Evolutionary conservation across 169 alveolate genomes (phyloP), one percentile per base, ranked within the genome.

Genomic region (Babesia bigemina): DNA sequence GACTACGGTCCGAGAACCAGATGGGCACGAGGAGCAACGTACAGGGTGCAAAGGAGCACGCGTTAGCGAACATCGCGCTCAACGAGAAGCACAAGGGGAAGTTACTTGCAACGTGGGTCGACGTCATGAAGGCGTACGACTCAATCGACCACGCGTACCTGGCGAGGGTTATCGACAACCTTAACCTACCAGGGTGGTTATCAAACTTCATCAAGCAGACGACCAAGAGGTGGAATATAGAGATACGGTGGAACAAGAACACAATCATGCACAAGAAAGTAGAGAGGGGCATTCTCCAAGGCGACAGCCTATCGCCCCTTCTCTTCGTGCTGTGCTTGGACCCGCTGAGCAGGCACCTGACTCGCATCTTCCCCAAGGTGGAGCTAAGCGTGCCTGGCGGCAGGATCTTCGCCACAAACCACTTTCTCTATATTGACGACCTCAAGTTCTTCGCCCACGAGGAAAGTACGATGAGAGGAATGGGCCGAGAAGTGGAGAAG

Each of bases 351-450:
- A 21, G 63, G 42, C n/a, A n/a, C 29, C 26, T 56, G 63, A 56
- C 17, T 7, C 29, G 21, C 45, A 2, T 24, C 7, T 56, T 13
- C 39, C 21, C 63, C 10, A 21, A 24, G 39, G 42, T n/a, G 21
- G n/a, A 26, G n/a, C 2, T 56, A 56, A 1, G 7, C 3, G 45
- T 26, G 63, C 63, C 63, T 2, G 42, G 22, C 63, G 63, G 8
- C 39, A 21, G 63, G 45, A 9, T 28, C 45, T 16, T 6, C 39
- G 29, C 63, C 39, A 56, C 63, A 13, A 56, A 56, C 39, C 63
- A 56, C 63, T 21, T 56, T 16, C 63, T 56, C 63, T 56, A 56
- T 21, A 56, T 56, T 9, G 63, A 56, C 63, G 63, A 56, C 63
- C 63, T 56, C 4, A 56, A 56, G 39, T 2, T 56, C 39, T 24